Conservation (phyloP, 2,329 filamentous ascomycete species). For the Cucurbitaria berberidis region DNA sequence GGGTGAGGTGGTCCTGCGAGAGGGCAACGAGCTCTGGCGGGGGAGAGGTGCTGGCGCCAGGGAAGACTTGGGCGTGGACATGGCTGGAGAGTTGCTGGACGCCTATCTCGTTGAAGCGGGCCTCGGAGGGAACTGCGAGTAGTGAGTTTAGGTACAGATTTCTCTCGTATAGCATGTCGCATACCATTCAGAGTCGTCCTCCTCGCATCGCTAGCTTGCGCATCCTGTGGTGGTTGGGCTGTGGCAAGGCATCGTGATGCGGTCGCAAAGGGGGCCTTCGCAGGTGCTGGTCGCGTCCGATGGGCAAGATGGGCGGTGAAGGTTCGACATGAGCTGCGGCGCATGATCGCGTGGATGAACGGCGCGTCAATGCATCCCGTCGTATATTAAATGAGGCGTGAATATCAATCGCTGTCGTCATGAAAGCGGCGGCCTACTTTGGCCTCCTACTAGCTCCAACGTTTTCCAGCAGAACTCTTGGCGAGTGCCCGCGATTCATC, state of each 20-base stretch:
- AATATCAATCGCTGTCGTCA: slow-evolving; percentile 3
- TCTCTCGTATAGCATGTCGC: background rate
- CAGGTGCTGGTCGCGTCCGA: slow-evolving; percentile 22
- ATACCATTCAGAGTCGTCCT: slow-evolving; percentile 31
- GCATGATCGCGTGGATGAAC: slow-evolving; percentile 32
- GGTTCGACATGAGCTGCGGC: slow-evolving; percentile 34
- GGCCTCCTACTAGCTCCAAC: no score
- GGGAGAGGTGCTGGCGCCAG: slow-evolving; percentile 58
- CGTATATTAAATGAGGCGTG: background rate
- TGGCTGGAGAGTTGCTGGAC: slow-evolving; percentile 90
- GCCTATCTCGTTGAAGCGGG: slow-evolving; percentile 89
- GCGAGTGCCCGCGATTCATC: background rate
- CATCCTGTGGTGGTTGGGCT: slow-evolving; percentile 8
- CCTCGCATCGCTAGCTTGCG: slow-evolving; percentile 7
- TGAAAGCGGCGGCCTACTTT: slow-evolving; percentile 1
- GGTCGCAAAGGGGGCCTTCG: slow-evolving; percentile 16
- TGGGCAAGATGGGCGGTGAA: slow-evolving; percentile 26
- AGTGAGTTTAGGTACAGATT: background rate
- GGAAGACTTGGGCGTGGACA: slow-evolving; percentile 85
- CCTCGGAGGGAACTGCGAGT: slow-evolving; percentile 51
- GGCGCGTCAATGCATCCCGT: slow-evolving; percentile 36
- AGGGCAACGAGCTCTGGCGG: slow-evolving; percentile 77
- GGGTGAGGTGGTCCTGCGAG: slow-evolving; percentile 78
- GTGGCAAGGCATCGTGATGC: slow-evolving; percentile 38
- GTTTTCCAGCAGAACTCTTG: no score